phyloP scores from a whole-genome alignment of 2,329 filamentous ascomycete species.

The Pseudocercospora ulei region DNA sequence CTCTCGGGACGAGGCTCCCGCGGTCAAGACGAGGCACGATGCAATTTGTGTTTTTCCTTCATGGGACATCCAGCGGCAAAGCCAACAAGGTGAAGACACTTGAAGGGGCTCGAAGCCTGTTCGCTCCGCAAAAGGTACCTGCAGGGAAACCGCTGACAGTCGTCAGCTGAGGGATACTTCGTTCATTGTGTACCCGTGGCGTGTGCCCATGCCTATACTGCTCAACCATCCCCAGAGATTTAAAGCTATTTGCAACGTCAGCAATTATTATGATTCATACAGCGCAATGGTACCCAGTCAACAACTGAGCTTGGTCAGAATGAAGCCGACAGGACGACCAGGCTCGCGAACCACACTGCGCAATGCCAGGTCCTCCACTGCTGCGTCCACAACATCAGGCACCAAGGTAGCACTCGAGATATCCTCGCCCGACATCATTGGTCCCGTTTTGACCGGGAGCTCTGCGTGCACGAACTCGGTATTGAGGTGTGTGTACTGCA shows the following conservation, averaged over 20 bases:
- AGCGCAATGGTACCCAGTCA: background rate
- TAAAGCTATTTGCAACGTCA: conserved; percentile 8
- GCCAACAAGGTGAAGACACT: no score
- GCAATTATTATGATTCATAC: background rate
- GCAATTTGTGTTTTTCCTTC: no score
- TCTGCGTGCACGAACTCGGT: conserved; percentile 31
- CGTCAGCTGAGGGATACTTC: no score
- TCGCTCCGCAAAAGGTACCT: no score
- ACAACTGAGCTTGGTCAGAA: conserved; percentile 41
- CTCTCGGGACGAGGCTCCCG: no score
- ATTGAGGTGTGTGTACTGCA: conserved; percentile 49
- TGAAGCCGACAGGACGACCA: conserved; percentile 40
- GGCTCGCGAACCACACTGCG: conserved; percentile 42
- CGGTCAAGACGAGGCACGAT: no score
- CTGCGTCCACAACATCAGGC: conserved; percentile 26
- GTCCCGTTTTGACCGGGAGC: conserved; percentile 12
- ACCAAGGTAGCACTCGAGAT: conserved; percentile 23
- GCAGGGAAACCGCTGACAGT: no score
- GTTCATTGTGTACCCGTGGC: no score
- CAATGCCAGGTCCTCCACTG: conserved; percentile 46
- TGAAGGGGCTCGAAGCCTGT: no score
- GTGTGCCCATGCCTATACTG: no score
- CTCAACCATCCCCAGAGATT: no score
- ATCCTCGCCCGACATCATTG: conserved; percentile 30
- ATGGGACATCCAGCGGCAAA: no score